A percentile compares a stretch with the other conserved stretches of the same genome.
Conservation (phyloP, 2,329 filamentous ascomycete species). For the Alternaria sp. region DNA sequence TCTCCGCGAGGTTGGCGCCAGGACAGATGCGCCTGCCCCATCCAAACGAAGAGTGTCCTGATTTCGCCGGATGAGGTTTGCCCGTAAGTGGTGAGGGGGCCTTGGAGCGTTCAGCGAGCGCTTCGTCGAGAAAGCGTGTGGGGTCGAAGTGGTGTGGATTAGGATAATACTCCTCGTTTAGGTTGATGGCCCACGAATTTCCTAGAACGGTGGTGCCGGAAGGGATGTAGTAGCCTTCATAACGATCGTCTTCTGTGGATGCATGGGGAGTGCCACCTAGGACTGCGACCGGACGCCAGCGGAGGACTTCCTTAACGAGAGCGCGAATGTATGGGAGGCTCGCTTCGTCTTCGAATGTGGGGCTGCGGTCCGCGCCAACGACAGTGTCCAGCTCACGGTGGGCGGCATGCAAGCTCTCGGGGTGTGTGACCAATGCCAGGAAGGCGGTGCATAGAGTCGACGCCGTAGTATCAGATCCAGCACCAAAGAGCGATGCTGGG, state of each 20-base stretch:
- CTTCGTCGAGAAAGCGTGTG: constrained; percentile 45
- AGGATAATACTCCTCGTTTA: constrained; percentile 50
- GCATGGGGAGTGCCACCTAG: constrained; percentile 57
- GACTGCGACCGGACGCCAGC: constrained; percentile 50
- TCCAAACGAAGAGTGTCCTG: constrained; percentile 45
- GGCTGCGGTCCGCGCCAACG: constrained; percentile 38
- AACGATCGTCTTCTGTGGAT: constrained; percentile 56
- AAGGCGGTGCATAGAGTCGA: constrained; percentile 58
- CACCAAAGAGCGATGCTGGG: constrained; percentile 55
- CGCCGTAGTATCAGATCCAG: constrained; percentile 59
- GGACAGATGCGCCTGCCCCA: constrained; percentile 45
- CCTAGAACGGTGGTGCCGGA: constrained; percentile 55
- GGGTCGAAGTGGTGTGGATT: constrained; percentile 51
- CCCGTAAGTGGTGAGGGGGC: constrained; percentile 18
- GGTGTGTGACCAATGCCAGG: constrained; percentile 56
- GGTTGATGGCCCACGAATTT: constrained; percentile 55
- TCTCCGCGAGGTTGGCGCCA: constrained; percentile 39
- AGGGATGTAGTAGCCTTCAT: constrained; percentile 58
- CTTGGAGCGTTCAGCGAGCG: constrained; percentile 25
- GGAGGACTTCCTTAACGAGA: constrained; percentile 46
- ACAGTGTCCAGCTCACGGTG: constrained; percentile 52
- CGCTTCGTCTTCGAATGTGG: constrained; percentile 47
- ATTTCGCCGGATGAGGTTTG: constrained; percentile 37
- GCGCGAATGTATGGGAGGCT: constrained; percentile 50
- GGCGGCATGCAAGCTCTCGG: constrained; percentile 51